Evolutionary conservation across 2,329 filamentous ascomycete genomes (phyloP).

Genomic region (Aspergillus pseudoglaucus): DNA sequence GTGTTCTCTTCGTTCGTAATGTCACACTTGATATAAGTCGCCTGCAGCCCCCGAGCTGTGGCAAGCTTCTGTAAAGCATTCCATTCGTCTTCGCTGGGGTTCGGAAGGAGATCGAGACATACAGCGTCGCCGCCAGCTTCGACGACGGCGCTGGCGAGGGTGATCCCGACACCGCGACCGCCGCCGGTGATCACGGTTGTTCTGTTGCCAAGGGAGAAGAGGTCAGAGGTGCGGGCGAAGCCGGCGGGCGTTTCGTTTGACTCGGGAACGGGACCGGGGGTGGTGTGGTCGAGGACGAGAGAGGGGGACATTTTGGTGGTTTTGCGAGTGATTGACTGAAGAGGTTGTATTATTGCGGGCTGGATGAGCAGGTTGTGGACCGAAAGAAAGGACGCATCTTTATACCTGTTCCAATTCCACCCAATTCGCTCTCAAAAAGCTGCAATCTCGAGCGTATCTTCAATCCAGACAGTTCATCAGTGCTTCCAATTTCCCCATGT

Average conservation of each 20-base stretch:
- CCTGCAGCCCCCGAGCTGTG: conserved; percentile 25
- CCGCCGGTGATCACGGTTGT: conserved; percentile 45
- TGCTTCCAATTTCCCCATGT: neutral
- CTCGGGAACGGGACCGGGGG: conserved; percentile 20
- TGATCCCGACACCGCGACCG: conserved; percentile 47
- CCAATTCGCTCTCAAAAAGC: neutral
- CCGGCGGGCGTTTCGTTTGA: conserved; percentile 25
- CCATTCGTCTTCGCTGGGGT: conserved; percentile 33
- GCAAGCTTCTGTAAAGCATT: conserved; percentile 38
- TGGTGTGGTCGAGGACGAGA: conserved; percentile 16
- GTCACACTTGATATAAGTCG: conserved; percentile 42
- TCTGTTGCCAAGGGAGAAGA: conserved; percentile 42
- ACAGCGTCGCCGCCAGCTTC: conserved; percentile 47
- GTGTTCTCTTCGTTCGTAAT: conserved; percentile 42
- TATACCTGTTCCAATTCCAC: neutral
- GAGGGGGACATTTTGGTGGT: conserved; percentile 16
- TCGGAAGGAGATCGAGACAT: conserved; percentile 42
- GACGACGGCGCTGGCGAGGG: conserved; percentile 43
- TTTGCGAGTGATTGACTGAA: neutral
- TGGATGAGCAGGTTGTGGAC: neutral
- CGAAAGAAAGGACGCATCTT: neutral
- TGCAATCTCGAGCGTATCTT: neutral
- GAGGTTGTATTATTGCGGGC: neutral
- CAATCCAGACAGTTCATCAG: neutral
- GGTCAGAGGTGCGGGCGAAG: conserved; percentile 17